Evolutionary conservation across 352 stramenopile genomes (phyloP).

Genomic region (Globisporangium iwayamae): DNA sequence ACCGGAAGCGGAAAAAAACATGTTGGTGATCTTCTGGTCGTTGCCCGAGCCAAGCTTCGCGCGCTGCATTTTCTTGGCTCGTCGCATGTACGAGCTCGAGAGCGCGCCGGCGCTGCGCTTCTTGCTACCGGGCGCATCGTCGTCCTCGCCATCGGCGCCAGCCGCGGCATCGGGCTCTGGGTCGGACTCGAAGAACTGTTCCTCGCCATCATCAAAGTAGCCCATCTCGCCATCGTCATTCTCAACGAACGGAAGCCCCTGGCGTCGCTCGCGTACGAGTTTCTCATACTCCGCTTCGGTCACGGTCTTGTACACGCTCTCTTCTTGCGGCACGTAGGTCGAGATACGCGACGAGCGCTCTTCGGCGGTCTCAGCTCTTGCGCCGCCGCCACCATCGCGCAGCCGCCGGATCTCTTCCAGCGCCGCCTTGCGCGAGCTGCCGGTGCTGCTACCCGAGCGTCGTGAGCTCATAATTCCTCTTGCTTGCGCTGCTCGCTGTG

Average conservation of each 20-base stretch:
- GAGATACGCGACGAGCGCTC: conserved; percentile 47
- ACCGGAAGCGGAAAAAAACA: conserved; percentile 75
- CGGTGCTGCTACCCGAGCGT: conserved; percentile 34
- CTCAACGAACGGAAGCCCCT: conserved; percentile 71
- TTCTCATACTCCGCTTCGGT: conserved; percentile 85
- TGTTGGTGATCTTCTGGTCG: conserved; percentile 88
- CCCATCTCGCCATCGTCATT: conserved; percentile 85
- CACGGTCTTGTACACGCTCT: conserved; percentile 83
- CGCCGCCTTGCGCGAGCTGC: conserved; percentile 40
- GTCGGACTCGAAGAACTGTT: conserved; percentile 88
- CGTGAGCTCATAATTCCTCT: conserved; percentile 50
- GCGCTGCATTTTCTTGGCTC: conserved; percentile 82
- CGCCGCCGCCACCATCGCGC: conserved; percentile 35
- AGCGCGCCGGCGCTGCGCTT: conserved; percentile 76
- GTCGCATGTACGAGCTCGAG: conserved; percentile 68
- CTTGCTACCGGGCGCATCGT: conserved; percentile 36
- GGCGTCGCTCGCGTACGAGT: conserved; percentile 72
- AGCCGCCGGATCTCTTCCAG: conserved; percentile 78
- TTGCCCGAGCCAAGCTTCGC: conserved; percentile 68
- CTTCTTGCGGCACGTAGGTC: conserved; percentile 70
- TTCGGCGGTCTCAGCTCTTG: background rate
- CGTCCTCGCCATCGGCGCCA: conserved; percentile 33
- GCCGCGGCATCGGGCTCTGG: conserved; percentile 41
- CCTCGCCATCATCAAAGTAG: conserved; percentile 87
- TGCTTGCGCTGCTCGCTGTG: background rate